Base-by-base conservation (phyloP, 2,329 filamentous ascomycete genomes). In the Ascochyta koolunga region DNA sequence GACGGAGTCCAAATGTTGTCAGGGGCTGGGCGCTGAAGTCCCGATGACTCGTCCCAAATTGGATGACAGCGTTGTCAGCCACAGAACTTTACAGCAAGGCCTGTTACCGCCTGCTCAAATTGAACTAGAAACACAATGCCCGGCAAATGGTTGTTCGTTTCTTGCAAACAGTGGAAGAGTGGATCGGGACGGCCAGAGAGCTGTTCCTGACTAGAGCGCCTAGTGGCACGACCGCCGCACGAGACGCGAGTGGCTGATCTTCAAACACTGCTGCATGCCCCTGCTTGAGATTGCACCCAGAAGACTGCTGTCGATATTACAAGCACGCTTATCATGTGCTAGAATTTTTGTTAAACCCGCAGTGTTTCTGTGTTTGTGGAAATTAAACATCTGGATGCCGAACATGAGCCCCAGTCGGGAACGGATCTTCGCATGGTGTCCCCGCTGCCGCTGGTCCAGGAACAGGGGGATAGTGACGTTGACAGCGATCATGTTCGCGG, bases 211-310 rank as follows among this genome's bases (percentile, higher is more conserved):
- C 50, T 49, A 42, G 50, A 50, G 61, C 60, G 65, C 63, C 54
- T 64, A 65, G 53, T 50, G 58, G 52, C 54, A 58, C 52, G 35
- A 47, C 55, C 55, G 47, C 54, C 51, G 38, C 62, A 60, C 52
- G 62, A 62, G 62, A 60, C 55, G 59, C 56, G 51, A 50, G 68
- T 69, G 68, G 69, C 69, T 70, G 68, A 67, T 66, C 61, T 56
- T 66, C 65, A 71, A 73, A 71, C 69, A 51, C 49, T 55, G 58
- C 47, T 57, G 52, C 47, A 50, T 51, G 32, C 64, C 65, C 65
- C 66, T 69, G 60, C 67, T 37, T 67, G 31, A 69, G 48, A 70
- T 70, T 68, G 29, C 60, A 39, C 24, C 43, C 49, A 45, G 7
- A 50, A 18, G n/a, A 32, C 46, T n/a, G 29, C 38, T 27, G 36